Conservation (phyloP, 768 basidiomycete genomes). For the Russula vinacea region DNA sequence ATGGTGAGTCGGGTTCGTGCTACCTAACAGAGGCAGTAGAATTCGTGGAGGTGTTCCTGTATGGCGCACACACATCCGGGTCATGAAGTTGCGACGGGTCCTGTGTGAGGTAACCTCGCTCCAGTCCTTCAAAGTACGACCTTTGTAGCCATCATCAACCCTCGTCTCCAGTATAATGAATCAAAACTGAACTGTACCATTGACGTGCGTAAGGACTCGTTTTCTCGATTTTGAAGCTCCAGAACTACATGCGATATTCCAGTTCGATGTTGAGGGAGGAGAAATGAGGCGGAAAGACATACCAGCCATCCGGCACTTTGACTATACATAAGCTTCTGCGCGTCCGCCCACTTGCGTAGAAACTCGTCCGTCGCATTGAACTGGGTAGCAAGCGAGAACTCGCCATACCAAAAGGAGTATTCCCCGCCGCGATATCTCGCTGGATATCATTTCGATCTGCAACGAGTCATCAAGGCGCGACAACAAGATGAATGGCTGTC, state of each 20-base stretch:
- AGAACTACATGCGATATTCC: constrained; percentile 42
- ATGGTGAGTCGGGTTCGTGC: too few species aligned
- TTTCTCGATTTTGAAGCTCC: constrained; percentile 73
- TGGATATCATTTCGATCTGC: constrained; percentile 60
- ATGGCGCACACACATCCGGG: constrained; percentile 61
- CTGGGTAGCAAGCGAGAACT: constrained; percentile 63
- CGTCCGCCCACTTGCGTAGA: constrained; percentile 67
- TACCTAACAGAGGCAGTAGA: too few species aligned
- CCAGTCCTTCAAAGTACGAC: constrained; percentile 66
- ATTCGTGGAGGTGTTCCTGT: constrained; percentile 30
- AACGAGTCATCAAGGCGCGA: not conserved
- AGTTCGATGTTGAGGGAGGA: not conserved
- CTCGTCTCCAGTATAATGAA: not conserved
- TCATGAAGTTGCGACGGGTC: constrained; percentile 58
- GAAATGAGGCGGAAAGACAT: constrained; percentile 32
- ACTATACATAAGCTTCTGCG: constrained; percentile 65
- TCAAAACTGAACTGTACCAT: constrained; percentile 49
- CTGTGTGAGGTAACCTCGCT: constrained; percentile 56
- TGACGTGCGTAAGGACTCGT: constrained; percentile 53
- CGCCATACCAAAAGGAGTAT: constrained; percentile 55
- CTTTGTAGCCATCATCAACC: constrained; percentile 37
- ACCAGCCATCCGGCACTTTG: constrained; percentile 66
- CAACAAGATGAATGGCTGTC: too few species aligned
- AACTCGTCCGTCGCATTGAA: constrained; percentile 62
- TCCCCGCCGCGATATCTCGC: constrained; percentile 42